Percentiles rank a stretch among this genome's conserved stretches.
Evolutionary conservation across 805 yeast species (phyloP).

Genomic region (Tetrapisispora iriomotensis): DNA sequence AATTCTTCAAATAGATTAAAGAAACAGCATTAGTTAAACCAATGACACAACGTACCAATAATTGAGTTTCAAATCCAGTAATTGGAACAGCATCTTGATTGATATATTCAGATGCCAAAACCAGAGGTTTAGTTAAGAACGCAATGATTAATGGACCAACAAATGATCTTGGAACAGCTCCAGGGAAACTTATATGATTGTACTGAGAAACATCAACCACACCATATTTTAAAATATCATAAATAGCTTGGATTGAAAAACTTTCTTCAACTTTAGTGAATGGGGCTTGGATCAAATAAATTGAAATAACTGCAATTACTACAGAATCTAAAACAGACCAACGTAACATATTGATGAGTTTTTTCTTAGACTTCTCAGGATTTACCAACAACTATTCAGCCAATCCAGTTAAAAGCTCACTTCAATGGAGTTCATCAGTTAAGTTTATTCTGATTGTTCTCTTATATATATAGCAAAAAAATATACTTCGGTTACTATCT

Average conservation of each 20-base stretch:
- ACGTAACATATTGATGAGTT: too few species aligned
- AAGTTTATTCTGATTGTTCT: too few species aligned
- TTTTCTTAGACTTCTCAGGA: too few species aligned
- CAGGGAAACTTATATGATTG: constrained; percentile 77
- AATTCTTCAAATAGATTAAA: constrained; percentile 41
- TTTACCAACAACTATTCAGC: too few species aligned
- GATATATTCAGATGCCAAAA: constrained; percentile 6
- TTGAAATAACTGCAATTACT: constrained; percentile 38
- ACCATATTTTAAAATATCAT: constrained; percentile 68
- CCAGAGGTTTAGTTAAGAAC: constrained; percentile 33
- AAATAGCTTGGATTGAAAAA: constrained; percentile 80
- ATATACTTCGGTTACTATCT: too few species aligned
- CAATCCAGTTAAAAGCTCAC: too few species aligned
- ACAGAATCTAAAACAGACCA: constrained; percentile 25
- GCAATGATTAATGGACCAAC: constrained; percentile 57
- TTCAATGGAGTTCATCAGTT: too few species aligned
- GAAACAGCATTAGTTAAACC: constrained; percentile 53
- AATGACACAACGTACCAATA: constrained; percentile 46
- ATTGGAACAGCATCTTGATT: constrained; percentile 5
- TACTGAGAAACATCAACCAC: constrained; percentile 33
- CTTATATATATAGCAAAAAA: too few species aligned
- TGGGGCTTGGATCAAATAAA: constrained; percentile 54
- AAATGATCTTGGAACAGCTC: constrained; percentile 82
- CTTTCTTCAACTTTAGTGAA: constrained; percentile 92
- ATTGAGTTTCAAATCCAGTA: constrained; percentile 43